Evolutionary conservation across 306 rosid genomes (phyloP), one percentile per base, ranked within the genome.

Genomic region (Prinsepia uniflora): DNA sequence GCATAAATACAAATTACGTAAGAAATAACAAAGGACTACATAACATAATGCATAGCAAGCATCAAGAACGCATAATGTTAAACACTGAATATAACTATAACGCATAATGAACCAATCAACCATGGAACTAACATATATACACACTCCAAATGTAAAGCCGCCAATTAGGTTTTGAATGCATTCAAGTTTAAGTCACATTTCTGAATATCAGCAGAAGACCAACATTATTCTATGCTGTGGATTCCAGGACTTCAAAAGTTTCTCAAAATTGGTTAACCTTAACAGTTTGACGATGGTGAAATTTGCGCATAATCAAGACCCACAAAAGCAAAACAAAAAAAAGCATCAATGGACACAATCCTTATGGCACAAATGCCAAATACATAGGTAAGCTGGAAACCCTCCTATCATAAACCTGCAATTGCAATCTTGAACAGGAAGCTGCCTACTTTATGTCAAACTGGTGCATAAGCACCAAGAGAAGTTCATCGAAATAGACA

Each of bases 1-100:
- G 57, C 46, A 63, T 8, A 52, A 45, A 67, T 55, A 39, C 62
- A 49, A 50, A 59, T 70, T 34, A 73, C 57, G 70, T 55, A 22
- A 44, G 47, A n/a, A 30, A 36, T 3, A 10, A 46, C 17, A 13
- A 60, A 65, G 19, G 56, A 39, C 55, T 13, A 12, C 5, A 64
- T 60, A 50, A 7, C 13, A 18, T 48, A 75, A 12, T 30, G 70
- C 48, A 69, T 58, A 40, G 15, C 8, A 55, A 17, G 67, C 67
- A 75, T 44, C 73, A 75, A 18, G 13, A 43, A 8, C 57, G 47
- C 75, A n/a, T 41, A n/a, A 24, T 53, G 22, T 62, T 34, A 12
- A 52, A 68, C 8, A n/a, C 24, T 18, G 36, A 72, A 17, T 5
- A 4, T 8, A 30, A 30, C 36, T 30, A 2, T 30, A 30, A 30